These are phyloP conservation scores for Pistacia vera DNA, from an alignment of 345 rosid species.

Conservation along the genomic window DNA sequence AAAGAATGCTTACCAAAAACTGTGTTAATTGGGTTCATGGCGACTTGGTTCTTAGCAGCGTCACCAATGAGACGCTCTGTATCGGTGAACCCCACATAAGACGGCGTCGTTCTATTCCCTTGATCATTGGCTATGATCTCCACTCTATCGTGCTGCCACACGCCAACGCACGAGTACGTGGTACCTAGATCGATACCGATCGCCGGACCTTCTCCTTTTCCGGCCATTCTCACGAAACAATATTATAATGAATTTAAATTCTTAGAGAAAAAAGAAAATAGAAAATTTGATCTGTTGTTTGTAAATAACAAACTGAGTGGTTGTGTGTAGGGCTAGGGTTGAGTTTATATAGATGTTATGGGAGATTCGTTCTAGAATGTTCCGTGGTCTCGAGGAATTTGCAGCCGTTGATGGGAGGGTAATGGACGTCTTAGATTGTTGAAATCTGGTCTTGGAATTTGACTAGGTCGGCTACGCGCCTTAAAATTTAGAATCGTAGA, in stretches of 20 bases:
- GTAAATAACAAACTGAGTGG: too few species aligned
- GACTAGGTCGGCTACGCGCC: conserved; percentile 11
- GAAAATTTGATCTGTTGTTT: neutral
- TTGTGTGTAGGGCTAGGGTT: neutral
- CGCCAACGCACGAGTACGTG: conserved; percentile 60
- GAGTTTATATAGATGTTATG: conserved; percentile 11
- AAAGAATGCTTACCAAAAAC: conserved; percentile 48
- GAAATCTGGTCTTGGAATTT: neutral
- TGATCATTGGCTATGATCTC: conserved; percentile 70
- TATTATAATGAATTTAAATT: neutral
- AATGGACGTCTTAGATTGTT: conserved; percentile 11
- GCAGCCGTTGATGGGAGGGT: conserved; percentile 17
- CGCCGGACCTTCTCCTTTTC: conserved; percentile 66
- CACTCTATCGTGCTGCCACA: conserved; percentile 66
- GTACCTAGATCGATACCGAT: conserved; percentile 69
- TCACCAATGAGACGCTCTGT: conserved; percentile 62
- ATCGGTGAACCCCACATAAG: conserved; percentile 59
- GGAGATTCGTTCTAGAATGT: conserved; percentile 30
- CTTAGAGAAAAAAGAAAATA: neutral
- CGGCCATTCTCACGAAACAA: conserved; percentile 35
- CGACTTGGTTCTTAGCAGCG: conserved; percentile 68
- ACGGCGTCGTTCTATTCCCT: conserved; percentile 58
- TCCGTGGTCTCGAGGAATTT: neutral
- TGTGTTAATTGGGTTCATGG: conserved; percentile 64
- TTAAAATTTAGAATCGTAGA: neutral